Base-by-base conservation (phyloP, 2,329 filamentous ascomycete species). In the Sporothrix euskadiensis region DNA sequence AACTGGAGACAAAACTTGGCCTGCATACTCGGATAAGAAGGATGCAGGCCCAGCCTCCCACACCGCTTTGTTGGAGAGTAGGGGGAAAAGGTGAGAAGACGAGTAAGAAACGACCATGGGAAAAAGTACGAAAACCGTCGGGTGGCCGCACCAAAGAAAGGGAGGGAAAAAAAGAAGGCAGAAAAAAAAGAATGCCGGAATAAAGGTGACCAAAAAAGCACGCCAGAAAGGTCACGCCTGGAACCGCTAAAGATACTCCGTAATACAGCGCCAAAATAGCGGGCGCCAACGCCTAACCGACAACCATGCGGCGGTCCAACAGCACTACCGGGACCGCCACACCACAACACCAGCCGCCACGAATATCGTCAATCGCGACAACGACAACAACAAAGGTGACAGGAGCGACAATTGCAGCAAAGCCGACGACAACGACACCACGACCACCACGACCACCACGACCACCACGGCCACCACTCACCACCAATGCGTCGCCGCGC, bases 401-500 rank as follows among this genome's bases (percentile, higher is more conserved):
- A 35, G 39, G 30, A 26, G 39, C 32, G 47, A 56, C 49, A 35
- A 39, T 26, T 3, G 30, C 44, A 30, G 9, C 44, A 19, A 56
- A 52, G 54, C 0, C 66, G 49, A 41, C 49, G 22, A 0, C 49
- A 26, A 0, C 61, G 41, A 44, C 39, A 47, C 4, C 61, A 54
- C 30, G 56, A 47, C 56, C 32, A 61, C 19, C 12, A 54, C 30
- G 56, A 47, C 56, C 32, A 61, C 19, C 12, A 16, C 56, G 6
- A 32, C 39, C 6, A 14, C 22, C 2, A 22, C 69, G 22, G 3
- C 39, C 4, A n/a, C 22, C 16, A 57, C 52, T 14, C 69, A 47
- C 63, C 63, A 41, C 52, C 52, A 71, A 71, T 71, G 69, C 69
- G 66, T 69, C 66, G 66, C 66, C 63, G 66, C 66, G 66, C 8